Conservation (phyloP, 2,329 filamentous ascomycete species). For the Calonectria naviculata region DNA sequence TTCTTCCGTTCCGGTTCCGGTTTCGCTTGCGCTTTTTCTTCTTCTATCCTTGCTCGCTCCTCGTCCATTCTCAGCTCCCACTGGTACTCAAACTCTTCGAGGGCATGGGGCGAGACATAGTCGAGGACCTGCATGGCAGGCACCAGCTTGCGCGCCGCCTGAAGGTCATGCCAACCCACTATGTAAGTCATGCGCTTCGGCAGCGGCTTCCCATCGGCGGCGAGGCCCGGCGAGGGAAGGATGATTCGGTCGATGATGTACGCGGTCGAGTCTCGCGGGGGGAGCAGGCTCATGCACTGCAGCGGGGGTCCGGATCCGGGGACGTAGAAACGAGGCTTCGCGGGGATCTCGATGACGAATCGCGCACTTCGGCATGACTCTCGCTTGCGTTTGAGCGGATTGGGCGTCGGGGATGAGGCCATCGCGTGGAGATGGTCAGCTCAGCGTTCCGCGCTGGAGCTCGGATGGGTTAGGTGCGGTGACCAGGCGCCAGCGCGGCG, state of each 20-base stretch:
- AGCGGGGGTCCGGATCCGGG: constrained; percentile 61
- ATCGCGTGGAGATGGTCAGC: constrained; percentile 30
- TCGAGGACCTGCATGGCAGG: constrained; percentile 61
- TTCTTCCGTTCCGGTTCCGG: constrained; percentile 16
- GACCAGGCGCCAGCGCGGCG: constrained; percentile 22
- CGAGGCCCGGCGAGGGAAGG: constrained; percentile 49
- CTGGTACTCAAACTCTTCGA: constrained; percentile 68
- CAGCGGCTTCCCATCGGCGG: constrained; percentile 48
- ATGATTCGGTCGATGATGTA: constrained; percentile 67
- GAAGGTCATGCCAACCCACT: constrained; percentile 65
- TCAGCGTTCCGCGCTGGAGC: constrained; percentile 20
- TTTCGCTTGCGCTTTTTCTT: constrained; percentile 34
- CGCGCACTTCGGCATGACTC: constrained; percentile 12
- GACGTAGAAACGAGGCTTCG: constrained; percentile 49
- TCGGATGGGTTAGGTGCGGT: not conserved
- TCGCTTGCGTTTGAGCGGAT: constrained; percentile 27
- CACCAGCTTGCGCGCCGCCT: constrained; percentile 59
- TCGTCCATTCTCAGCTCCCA: constrained; percentile 56
- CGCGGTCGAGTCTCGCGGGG: constrained; percentile 62
- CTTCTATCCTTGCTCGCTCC: constrained; percentile 44
- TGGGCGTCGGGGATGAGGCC: constrained; percentile 21
- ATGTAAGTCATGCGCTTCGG: constrained; percentile 63
- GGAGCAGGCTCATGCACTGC: constrained; percentile 59
- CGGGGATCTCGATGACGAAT: constrained; percentile 30
- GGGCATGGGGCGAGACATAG: constrained; percentile 66